Base-by-base conservation (phyloP, 1,284 basidiomycete species). In the Neonothopanus nambi region DNA sequence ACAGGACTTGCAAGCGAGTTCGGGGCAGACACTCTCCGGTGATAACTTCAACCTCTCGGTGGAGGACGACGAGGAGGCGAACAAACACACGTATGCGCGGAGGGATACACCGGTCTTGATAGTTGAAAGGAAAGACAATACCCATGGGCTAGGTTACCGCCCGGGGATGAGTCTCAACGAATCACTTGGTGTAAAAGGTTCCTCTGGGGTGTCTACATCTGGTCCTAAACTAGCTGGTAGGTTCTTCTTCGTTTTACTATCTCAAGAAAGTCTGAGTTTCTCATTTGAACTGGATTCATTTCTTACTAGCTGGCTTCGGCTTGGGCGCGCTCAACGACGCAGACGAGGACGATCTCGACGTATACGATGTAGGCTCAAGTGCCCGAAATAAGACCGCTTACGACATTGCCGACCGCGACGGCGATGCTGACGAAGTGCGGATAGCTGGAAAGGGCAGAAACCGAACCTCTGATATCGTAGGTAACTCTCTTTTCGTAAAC, bases 331-430 rank as follows among this genome's bases (percentile, higher is more conserved):
- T 91, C 39, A 93, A 94, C 63, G 89, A 92, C 52, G 89, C 88
- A 0, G 93, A 94, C 42, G 92, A 95, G 51, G 93, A 95, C 63
- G 93, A 96, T 62, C 61, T 93, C 23, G 93, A 95, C 62, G 78
- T 95, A 0, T 96, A 96, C 63, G 88, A 91, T 57, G 68, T 68
- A 41, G 37, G 40, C 26, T 52, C 69, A 35, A 61, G 63, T 5
- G 68, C 72, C n/a, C 74, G 74, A 57, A 80, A 73, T 57, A 76
- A 79, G 26, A 77, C 85, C 51, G 91, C 90, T 1, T 95, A 89
- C 64, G 91, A 93, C 61, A 69, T 74, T 28, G 68, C 66, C n/a
- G 81, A 82, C 20, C n/a, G 30, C 30, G 73, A 74, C 3, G 83
- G 86, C 5, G 81, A 87, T 2, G 85, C 91, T 9, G 85, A 89